Conservation (phyloP, 1,139 yeast genomes). For the Pichia sp. region DNA sequence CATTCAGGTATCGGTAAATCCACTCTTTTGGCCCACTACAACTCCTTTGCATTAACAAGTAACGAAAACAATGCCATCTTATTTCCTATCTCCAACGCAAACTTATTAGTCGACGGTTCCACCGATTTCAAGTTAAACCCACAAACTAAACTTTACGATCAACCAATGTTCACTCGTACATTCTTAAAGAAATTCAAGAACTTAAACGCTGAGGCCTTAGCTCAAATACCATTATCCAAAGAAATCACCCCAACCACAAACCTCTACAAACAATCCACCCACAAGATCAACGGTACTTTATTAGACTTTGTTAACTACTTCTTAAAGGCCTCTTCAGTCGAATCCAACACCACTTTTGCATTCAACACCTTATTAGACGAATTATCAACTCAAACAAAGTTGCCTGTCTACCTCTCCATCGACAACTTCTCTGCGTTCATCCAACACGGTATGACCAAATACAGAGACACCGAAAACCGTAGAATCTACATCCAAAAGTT, state of each 20-base stretch:
- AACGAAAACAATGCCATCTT: constrained; percentile 41
- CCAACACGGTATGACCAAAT: constrained; percentile 54
- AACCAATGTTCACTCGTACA: constrained; percentile 74
- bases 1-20: constrained; percentile 81
- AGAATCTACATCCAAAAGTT: constrained; percentile 62
- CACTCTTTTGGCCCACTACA: constrained; percentile 68
- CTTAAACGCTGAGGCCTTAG: constrained; percentile 54
- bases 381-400: constrained; percentile 40
- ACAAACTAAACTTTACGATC: constrained; percentile 53
- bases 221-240: constrained; percentile 48
- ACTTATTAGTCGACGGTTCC: constrained; percentile 65
- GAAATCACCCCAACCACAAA: constrained; percentile 30
- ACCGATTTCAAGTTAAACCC: constrained; percentile 63
- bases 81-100: constrained; percentile 66
- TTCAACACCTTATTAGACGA: constrained; percentile 58
- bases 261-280: constrained; percentile 9
- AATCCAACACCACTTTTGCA: constrained; percentile 29
- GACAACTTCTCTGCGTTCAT: constrained; percentile 75
- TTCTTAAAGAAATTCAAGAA: constrained; percentile 56
- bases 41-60: constrained; percentile 46
- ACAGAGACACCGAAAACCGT: constrained; percentile 57
- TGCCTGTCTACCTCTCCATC: constrained; percentile 68
- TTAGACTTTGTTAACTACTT: constrained; percentile 37
- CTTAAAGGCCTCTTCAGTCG: constrained; percentile 15
- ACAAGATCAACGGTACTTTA: constrained; percentile 33